Evolutionary conservation across 140 eudicot species (phyloP).

Genomic region (Senecio squalidus): DNA sequence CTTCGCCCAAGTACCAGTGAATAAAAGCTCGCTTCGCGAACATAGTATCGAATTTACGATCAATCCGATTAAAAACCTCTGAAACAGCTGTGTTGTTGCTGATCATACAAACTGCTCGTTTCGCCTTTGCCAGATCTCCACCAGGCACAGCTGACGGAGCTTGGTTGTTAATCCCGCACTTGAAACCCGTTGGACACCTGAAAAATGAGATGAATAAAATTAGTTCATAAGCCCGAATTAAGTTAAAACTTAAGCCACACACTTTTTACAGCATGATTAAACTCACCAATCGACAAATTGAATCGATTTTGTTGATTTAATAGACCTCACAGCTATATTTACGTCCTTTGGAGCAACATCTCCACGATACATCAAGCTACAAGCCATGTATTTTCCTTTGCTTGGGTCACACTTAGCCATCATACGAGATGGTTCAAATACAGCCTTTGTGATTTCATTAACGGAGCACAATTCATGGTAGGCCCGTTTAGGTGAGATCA

Average conservation of each 20-base stretch:
- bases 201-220: neutral
- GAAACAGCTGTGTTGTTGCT: constrained; percentile 63
- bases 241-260: no score
- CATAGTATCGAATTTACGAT: constrained; percentile 45
- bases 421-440: constrained; percentile 55
- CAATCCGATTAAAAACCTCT: constrained; percentile 42
- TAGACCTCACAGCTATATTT: constrained; percentile 37
- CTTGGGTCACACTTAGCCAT: constrained; percentile 57
- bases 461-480: constrained; percentile 42
- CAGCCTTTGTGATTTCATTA: constrained; percentile 54
- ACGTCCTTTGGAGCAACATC: constrained; percentile 56
- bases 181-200: constrained; percentile 62
- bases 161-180: constrained; percentile 54
- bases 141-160: constrained; percentile 53
- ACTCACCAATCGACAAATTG: constrained; percentile 62
- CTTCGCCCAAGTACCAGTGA: constrained; percentile 56
- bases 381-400: constrained; percentile 55
- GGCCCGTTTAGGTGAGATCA: constrained; percentile 39
- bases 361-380: constrained; percentile 59
- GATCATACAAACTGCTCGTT: constrained; percentile 56
- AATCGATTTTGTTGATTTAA: constrained; percentile 42
- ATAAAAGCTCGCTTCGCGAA: constrained; percentile 49
- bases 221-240: neutral
- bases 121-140: constrained; percentile 38
- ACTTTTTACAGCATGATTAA: neutral